phyloP scores from a whole-genome alignment of 768 basidiomycete species.

The Termitomyces sp. region DNA sequence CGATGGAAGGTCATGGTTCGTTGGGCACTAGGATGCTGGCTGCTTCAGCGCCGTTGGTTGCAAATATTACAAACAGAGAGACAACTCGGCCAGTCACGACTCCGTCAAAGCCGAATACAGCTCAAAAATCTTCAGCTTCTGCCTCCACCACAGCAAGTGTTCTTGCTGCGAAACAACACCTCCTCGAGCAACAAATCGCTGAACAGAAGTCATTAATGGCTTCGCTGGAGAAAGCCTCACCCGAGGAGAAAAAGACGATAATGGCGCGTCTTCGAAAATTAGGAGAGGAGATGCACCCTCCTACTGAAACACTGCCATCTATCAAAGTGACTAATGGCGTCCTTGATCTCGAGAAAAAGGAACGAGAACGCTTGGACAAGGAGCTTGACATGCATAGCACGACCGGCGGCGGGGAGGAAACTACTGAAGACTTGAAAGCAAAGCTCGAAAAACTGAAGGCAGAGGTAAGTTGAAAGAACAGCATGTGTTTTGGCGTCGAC shows the following conservation, averaged over 20 bases:
- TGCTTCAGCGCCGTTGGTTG: slow-evolving; percentile 72
- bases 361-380: slow-evolving; percentile 69
- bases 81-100: slow-evolving; percentile 16
- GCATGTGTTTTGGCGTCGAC: not conserved
- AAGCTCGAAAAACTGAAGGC: slow-evolving; percentile 73
- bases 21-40: slow-evolving; percentile 74
- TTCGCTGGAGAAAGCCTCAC: slow-evolving; percentile 53
- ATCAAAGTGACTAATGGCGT: slow-evolving; percentile 19
- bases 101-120: slow-evolving; percentile 15
- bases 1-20: slow-evolving; percentile 87
- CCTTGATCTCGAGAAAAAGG: slow-evolving; percentile 47
- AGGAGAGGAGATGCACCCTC: slow-evolving; percentile 69
- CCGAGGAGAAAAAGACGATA: slow-evolving; percentile 75
- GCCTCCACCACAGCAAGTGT: slow-evolving; percentile 28
- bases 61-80: slow-evolving; percentile 47
- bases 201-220: slow-evolving; percentile 87
- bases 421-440: slow-evolving; percentile 66
- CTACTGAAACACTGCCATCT: slow-evolving; percentile 22
- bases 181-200: slow-evolving; percentile 75
- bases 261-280: slow-evolving; percentile 73
- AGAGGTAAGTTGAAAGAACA: slow-evolving; percentile 48
- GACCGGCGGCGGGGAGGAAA: slow-evolving; percentile 36
- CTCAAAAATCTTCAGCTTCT: slow-evolving; percentile 33
- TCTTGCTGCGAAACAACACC: slow-evolving; percentile 69
- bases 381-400: slow-evolving; percentile 72